A percentile compares a stretch with the other conserved stretches of the same genome.
Conservation (phyloP, 176 grass and related monocot species). For the Bolboschoenus planiculmis region DNA sequence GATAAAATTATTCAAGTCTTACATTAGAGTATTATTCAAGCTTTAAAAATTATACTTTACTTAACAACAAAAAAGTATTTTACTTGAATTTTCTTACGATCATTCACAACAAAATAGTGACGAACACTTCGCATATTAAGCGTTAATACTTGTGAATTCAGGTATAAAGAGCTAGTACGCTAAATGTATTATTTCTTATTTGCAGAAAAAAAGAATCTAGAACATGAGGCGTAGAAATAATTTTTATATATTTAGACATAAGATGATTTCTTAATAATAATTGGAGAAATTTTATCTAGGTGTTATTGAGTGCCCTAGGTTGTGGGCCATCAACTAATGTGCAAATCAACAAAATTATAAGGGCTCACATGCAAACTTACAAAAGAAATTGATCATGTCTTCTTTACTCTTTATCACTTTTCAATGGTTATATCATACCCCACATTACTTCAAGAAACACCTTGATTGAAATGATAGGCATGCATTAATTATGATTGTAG, state of each 20-base stretch:
- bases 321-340: not conserved
- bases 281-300: not conserved
- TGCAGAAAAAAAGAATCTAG: not conserved
- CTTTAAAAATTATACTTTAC: too few relatives aligned
- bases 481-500: not conserved
- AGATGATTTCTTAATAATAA: not conserved
- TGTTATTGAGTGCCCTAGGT: not conserved
- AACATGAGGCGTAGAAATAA: not conserved
- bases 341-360: too few relatives aligned
- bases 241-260: not conserved
- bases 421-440: not conserved
- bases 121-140: not conserved
- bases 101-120: not conserved
- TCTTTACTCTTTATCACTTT: not conserved
- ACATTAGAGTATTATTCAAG: too few relatives aligned
- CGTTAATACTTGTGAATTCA: not conserved
- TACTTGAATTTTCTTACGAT: not conserved
- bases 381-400: not conserved
- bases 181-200: too few relatives aligned
- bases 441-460: not conserved
- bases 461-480: not conserved
- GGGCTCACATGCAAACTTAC: not conserved
- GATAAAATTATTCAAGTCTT: too few relatives aligned
- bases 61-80: not conserved
- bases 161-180: not conserved